These are phyloP conservation scores for Tripidium arundinaceum DNA, from an alignment of 202 grass and related monocot species.

Conservation along the genomic window DNA sequence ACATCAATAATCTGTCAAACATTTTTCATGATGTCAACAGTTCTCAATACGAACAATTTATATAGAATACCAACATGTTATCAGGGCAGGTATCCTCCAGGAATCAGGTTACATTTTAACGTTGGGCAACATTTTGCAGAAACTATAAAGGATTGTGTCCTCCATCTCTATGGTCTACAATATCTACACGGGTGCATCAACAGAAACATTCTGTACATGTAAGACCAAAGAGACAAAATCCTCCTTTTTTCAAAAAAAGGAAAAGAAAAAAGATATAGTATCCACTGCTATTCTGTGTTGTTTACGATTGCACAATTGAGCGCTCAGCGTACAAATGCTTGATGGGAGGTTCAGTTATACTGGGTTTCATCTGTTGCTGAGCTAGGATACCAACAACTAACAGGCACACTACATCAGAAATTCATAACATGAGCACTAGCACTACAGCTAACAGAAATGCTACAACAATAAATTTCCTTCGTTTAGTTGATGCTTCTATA, in stretches of 20 bases:
- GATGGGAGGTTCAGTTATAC: not conserved
- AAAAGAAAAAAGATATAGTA: not conserved
- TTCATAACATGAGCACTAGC: not conserved
- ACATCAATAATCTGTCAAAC: not conserved
- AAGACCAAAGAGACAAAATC: not conserved
- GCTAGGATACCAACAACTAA: not conserved
- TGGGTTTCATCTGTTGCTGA: not conserved
- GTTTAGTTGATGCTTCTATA: not conserved
- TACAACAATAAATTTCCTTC: not conserved
- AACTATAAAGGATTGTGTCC: not conserved
- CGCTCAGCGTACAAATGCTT: not conserved
- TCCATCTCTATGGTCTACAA: not conserved
- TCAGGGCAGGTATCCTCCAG: not conserved
- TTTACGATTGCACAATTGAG: not conserved
- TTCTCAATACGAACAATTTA: constrained; percentile 9
- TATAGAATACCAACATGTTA: not conserved
- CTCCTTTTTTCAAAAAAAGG: not conserved
- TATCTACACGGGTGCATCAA: not conserved
- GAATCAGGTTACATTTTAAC: not conserved
- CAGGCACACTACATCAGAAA: not conserved
- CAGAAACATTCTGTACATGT: not conserved
- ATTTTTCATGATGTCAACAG: not conserved
- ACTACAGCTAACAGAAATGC: not conserved
- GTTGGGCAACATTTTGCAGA: not conserved
- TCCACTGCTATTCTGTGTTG: not conserved